Percentiles rank a stretch among this genome's conserved stretches.
Evolutionary conservation across 352 stramenopile genomes (phyloP).

Genomic region (Thalassiosira delicatula): DNA sequence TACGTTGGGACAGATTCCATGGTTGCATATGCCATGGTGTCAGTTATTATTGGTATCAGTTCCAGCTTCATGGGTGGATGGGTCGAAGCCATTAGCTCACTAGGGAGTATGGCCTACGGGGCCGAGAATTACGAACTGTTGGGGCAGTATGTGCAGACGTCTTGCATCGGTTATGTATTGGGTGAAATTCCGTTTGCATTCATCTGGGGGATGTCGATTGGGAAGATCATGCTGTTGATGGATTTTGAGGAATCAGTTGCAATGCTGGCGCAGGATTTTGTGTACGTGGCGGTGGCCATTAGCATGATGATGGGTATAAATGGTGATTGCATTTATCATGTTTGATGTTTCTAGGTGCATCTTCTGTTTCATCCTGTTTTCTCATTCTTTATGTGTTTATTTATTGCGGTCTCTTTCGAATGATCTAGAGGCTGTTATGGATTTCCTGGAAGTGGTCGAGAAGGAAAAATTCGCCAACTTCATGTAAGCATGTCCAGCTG

Average conservation of each 20-base stretch:
- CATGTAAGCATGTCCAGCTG: too few relatives aligned
- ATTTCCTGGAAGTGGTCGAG: slow-evolving; percentile 48
- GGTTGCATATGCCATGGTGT: slow-evolving; percentile 53
- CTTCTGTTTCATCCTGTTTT: too few relatives aligned
- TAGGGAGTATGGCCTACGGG: slow-evolving; percentile 48
- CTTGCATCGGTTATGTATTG: slow-evolving; percentile 36
- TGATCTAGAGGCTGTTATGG: neutral
- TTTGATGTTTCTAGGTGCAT: too few relatives aligned
- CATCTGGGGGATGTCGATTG: slow-evolving; percentile 48
- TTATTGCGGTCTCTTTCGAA: too few relatives aligned
- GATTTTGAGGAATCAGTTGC: slow-evolving; percentile 48
- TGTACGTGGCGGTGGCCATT: slow-evolving; percentile 15
- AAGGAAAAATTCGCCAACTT: slow-evolving; percentile 61
- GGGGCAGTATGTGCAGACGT: slow-evolving; percentile 55
- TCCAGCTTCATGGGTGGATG: slow-evolving; percentile 52
- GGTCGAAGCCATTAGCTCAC: slow-evolving; percentile 49
- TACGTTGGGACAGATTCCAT: slow-evolving; percentile 57
- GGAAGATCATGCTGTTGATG: slow-evolving; percentile 49
- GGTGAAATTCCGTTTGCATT: slow-evolving; percentile 36
- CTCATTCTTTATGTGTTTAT: too few relatives aligned
- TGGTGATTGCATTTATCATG: too few relatives aligned
- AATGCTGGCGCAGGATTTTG: slow-evolving; percentile 30
- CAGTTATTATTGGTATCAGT: slow-evolving; percentile 48
- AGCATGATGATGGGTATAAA: neutral
- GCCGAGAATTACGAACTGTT: slow-evolving; percentile 56